phyloP scores from a whole-genome alignment of 768 basidiomycete genomes.

The Cytidiella melzeri region DNA sequence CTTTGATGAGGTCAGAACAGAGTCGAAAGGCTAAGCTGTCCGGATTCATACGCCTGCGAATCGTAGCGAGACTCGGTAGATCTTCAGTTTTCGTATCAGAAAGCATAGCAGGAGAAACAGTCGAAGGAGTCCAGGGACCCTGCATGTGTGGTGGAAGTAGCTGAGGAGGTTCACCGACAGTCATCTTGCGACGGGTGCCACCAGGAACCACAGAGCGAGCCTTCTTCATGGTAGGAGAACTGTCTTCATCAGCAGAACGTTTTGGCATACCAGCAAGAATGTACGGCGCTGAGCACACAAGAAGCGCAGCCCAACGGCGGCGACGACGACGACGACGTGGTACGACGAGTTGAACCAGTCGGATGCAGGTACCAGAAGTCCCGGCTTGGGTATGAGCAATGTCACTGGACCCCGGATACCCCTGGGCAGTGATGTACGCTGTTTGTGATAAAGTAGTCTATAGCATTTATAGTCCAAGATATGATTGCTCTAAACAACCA shows the following conservation, averaged over 20 bases:
- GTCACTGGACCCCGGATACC: slow-evolving; percentile 1
- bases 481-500: slow-evolving; percentile 10
- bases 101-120: slow-evolving; percentile 3
- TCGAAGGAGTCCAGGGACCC: not conserved
- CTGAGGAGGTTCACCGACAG: not conserved
- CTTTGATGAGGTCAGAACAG: slow-evolving; percentile 58
- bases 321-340: not conserved
- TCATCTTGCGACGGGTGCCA: not conserved
- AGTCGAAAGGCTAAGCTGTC: slow-evolving; percentile 63
- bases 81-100: not conserved
- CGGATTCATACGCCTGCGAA: slow-evolving; percentile 52
- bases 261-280: not conserved
- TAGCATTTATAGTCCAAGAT: too few species aligned
- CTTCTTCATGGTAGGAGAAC: not conserved
- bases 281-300: too few species aligned
- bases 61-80: not conserved
- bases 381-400: not conserved
- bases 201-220: not conserved
- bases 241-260: not conserved
- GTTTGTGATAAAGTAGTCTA: too few species aligned
- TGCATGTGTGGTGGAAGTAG: not conserved
- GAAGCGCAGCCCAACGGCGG: too few species aligned
- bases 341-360: not conserved
- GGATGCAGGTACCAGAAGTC: slow-evolving; percentile 1
- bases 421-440: too few species aligned